These are phyloP conservation scores for Vicia sativa DNA, from an alignment of 306 rosid genomes.

Conservation along the genomic window DNA sequence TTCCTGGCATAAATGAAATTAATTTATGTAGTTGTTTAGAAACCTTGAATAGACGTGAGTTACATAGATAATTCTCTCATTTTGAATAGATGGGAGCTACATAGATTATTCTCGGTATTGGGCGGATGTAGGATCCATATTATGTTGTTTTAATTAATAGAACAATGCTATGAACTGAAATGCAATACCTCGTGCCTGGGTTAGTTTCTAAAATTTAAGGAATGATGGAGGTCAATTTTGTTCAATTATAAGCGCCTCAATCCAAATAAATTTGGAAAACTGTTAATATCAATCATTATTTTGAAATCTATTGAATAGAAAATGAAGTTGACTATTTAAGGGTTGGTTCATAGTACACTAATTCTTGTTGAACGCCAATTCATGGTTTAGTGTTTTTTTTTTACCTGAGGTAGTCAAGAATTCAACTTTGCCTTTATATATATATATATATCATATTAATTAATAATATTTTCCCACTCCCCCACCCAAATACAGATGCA, in stretches of 20 bases:
- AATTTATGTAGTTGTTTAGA: slow-evolving; percentile 3
- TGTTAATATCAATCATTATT: slow-evolving; percentile 18
- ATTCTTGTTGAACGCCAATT: slow-evolving; percentile 10
- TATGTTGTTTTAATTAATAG: slow-evolving; percentile 9
- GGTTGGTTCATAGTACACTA: slow-evolving; percentile 1
- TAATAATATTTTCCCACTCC: slow-evolving; percentile 16
- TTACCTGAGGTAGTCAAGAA: slow-evolving; percentile 2
- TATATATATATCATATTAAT: slow-evolving; percentile 1
- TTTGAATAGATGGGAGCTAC: background rate
- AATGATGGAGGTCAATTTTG: slow-evolving; percentile 20
- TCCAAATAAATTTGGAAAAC: background rate
- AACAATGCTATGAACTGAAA: slow-evolving; percentile 19
- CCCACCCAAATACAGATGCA: slow-evolving; percentile 56
- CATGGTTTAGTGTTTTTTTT: background rate
- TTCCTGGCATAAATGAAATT: background rate
- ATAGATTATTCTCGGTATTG: background rate
- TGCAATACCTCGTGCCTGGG: background rate
- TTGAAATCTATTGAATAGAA: slow-evolving; percentile 14
- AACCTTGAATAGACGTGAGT: background rate
- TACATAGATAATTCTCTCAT: too few species aligned
- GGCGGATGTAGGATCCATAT: background rate
- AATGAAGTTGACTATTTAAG: background rate
- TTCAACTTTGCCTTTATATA: slow-evolving; percentile 22
- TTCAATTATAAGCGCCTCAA: slow-evolving; percentile 9
- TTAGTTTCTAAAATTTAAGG: slow-evolving; percentile 23